These are phyloP conservation scores for Colletotrichum lini DNA, from an alignment of 2,329 filamentous ascomycete species.

Conservation along the genomic window DNA sequence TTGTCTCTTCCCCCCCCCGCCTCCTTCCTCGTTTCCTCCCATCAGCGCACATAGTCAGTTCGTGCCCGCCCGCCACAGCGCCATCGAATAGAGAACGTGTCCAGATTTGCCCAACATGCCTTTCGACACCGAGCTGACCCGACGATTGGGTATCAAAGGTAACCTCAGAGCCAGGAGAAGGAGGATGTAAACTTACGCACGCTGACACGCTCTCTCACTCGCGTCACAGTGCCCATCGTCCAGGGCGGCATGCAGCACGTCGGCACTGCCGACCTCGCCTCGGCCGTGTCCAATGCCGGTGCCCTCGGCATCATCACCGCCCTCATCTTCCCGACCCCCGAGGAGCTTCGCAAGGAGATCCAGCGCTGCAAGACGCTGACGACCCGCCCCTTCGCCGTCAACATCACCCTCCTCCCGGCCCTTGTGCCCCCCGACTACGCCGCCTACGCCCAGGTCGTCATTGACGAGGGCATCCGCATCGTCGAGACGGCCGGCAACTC, in stretches of 20 bases:
- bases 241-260: slow-evolving; percentile 93
- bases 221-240: slow-evolving; percentile 77
- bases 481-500: slow-evolving; percentile 94
- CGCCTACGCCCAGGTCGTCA: slow-evolving; percentile 91
- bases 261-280: slow-evolving; percentile 83
- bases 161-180: slow-evolving; percentile 38
- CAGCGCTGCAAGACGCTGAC: slow-evolving; percentile 86
- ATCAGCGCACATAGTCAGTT: not conserved
- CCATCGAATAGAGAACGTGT: slow-evolving; percentile 22
- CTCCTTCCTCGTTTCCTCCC: slow-evolving; percentile 14
- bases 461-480: slow-evolving; percentile 91
- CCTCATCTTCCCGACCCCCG: slow-evolving; percentile 92
- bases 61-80: slow-evolving; percentile 2
- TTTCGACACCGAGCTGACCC: slow-evolving; percentile 71
- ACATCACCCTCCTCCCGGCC: slow-evolving; percentile 92
- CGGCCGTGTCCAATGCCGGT: slow-evolving; percentile 85
- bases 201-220: slow-evolving; percentile 25
- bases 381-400: slow-evolving; percentile 87
- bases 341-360: slow-evolving; percentile 95
- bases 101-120: slow-evolving; percentile 61
- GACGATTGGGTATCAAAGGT: slow-evolving; percentile 70
- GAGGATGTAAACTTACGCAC: not conserved
- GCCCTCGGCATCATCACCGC: slow-evolving; percentile 87
- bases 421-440: slow-evolving; percentile 92
- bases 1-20: slow-evolving; percentile 23